Percentiles rank a stretch among this genome's conserved stretches.
phyloP scores from a whole-genome alignment of 441 rosid species.

The Raphanus hybrid region DNA sequence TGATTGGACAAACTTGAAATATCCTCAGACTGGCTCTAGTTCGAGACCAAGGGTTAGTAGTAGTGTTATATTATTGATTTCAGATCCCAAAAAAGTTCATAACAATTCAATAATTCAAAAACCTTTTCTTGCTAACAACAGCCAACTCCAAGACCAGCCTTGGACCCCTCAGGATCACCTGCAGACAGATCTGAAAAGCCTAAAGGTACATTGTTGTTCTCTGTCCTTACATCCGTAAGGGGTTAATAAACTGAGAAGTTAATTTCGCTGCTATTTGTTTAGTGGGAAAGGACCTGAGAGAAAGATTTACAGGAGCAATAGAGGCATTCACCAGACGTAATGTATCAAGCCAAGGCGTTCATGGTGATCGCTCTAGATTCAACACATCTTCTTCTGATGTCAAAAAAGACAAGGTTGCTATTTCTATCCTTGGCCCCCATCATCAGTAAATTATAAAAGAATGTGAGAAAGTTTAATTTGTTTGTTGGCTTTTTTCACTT shows the following conservation, averaged over 20 bases:
- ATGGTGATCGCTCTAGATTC: conserved; percentile 54
- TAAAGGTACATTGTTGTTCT: conserved; percentile 57
- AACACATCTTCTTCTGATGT: conserved; percentile 54
- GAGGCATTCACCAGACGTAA: conserved; percentile 63
- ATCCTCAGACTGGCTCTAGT: conserved; percentile 66
- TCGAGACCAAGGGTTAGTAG: conserved; percentile 62
- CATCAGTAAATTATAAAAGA: neutral
- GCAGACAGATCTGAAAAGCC: conserved; percentile 78
- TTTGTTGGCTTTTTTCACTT: conserved; percentile 27
- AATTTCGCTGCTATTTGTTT: conserved; percentile 10
- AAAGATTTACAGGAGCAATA: conserved; percentile 62
- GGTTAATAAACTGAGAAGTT: neutral
- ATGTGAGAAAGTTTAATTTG: conserved; percentile 23
- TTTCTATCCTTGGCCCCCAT: neutral
- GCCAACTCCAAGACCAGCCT: conserved; percentile 64
- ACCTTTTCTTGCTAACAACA: conserved; percentile 38
- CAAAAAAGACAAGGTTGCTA: conserved; percentile 63
- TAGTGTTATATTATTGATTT: neutral
- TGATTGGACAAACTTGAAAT: conserved; percentile 69
- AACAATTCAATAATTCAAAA: conserved; percentile 8
- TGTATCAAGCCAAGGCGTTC: conserved; percentile 49
- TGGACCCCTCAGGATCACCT: conserved; percentile 55
- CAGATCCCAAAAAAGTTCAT: conserved; percentile 9
- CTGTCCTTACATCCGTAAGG: neutral
- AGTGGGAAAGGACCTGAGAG: conserved; percentile 69